Base-by-base conservation (phyloP, 2,329 filamentous ascomycete genomes). In the Elsinoe fawcettii region DNA sequence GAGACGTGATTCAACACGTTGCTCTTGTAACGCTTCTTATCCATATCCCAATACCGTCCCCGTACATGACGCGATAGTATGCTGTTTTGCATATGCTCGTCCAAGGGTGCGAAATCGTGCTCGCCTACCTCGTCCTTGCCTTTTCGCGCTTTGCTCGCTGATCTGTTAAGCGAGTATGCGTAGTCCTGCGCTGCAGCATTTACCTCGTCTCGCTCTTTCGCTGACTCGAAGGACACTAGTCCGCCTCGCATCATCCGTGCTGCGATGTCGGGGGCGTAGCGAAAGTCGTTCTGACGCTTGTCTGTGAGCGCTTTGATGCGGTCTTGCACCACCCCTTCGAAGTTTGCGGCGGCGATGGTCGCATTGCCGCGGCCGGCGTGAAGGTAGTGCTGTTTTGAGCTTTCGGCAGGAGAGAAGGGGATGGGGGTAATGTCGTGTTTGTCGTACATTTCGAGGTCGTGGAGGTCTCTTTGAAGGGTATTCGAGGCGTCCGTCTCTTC, bases 301-400 rank as follows among this genome's bases (percentile, higher is more conserved):
- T 63, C 61, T 30, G 63, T 61, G 9, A 64, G 51, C 12, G 60
- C 44, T 55, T 59, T 62, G 54, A 65, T 44, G 44, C 64, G 64
- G 46, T 67, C 66, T 22, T 62, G 56, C 7, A 67, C 55, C n/a
- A 67, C 62, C 37, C 63, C 64, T 18, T 59, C 54, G 46, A 61
- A 63, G 60, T 66, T 65, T n/a, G 46, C 54, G 36, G 55, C 60
- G 14, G 63, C 60, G 23, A 67, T 66, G 20, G 63, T 66, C 7
- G 66, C 61, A n/a, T 61, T 58, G 16, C 60, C 59, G 20, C 57
- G 56, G 51, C 63, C 64, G 8, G 61, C 51, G 44, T 61, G 47
- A 16, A 65, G 56, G 37, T 63, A 62, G 2, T 55, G 49, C 9
- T 60, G 51, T 20, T 51, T 55, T 8, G 53, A 54, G 25, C 56